phyloP scores from a whole-genome alignment of 768 basidiomycete species.

The Pleurotus salmoneostramineus region DNA sequence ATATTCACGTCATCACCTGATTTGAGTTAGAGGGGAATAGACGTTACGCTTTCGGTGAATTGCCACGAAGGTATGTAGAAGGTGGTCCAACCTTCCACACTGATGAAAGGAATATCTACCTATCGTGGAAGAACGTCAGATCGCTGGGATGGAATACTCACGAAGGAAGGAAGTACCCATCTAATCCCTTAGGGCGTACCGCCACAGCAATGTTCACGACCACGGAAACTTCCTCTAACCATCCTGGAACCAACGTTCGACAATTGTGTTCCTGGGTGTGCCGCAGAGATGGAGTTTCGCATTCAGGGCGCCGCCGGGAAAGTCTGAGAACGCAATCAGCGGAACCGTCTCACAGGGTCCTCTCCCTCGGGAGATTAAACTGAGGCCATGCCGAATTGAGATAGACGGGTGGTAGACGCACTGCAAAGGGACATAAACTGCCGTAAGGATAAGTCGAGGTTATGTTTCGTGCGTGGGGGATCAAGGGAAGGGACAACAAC shows the following conservation, averaged over 20 bases:
- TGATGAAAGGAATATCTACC: not conserved
- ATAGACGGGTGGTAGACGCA: not conserved
- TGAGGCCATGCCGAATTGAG: not conserved
- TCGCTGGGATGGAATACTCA: too few relatives aligned
- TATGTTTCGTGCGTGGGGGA: not conserved
- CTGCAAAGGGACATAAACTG: not conserved
- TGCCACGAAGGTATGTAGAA: not conserved
- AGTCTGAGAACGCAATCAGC: slow-evolving; percentile 6
- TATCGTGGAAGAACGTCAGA: not conserved
- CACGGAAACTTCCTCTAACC: not conserved
- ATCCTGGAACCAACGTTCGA: not conserved
- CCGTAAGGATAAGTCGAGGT: too few relatives aligned
- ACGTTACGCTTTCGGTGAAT: not conserved
- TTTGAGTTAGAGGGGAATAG: slow-evolving; percentile 8
- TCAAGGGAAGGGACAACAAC: not conserved
- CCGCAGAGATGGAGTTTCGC: not conserved
- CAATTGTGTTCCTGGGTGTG: not conserved
- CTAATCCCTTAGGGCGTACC: not conserved
- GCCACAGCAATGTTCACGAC: not conserved
- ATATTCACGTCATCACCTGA: not conserved
- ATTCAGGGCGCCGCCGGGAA: slow-evolving; percentile 6
- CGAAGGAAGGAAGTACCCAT: too few relatives aligned
- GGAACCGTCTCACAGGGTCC: slow-evolving; percentile 2
- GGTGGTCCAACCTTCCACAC: not conserved
- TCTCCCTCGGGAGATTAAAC: not conserved